Percentiles rank a stretch among this genome's conserved stretches.
Conservation (phyloP, 2,329 filamentous ascomycete species). For the Orbilia brochopaga region DNA sequence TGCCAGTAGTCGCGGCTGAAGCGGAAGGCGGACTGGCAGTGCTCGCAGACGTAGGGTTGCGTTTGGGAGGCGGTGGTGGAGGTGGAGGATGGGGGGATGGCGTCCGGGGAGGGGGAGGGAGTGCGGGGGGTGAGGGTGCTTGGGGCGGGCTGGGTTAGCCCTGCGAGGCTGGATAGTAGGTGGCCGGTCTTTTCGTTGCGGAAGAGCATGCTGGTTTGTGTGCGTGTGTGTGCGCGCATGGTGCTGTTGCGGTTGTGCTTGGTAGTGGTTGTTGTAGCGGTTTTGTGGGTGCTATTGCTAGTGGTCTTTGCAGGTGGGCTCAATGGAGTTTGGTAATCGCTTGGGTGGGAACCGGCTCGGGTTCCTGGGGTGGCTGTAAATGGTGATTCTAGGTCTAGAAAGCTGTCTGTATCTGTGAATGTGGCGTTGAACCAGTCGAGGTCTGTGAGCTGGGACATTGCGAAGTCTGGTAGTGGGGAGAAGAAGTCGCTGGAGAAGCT, state of each 20-base stretch:
- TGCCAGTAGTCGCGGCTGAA: slow-evolving; percentile 51
- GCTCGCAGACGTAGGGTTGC: slow-evolving; percentile 42
- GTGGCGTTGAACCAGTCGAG: slow-evolving; percentile 25
- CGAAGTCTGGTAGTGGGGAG: slow-evolving; percentile 13
- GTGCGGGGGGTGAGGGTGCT: slow-evolving; percentile 10
- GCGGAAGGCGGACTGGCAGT: slow-evolving; percentile 40
- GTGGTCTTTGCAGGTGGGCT: slow-evolving; percentile 32
- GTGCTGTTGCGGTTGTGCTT: slow-evolving; percentile 13
- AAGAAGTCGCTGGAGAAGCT: slow-evolving; percentile 28
- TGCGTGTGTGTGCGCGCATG: slow-evolving; percentile 16
- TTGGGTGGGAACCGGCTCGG: slow-evolving; percentile 13
- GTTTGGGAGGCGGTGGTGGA: slow-evolving; percentile 13
- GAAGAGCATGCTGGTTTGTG: slow-evolving; percentile 29
- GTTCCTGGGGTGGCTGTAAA: slow-evolving; percentile 27
- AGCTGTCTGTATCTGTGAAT: slow-evolving; percentile 21
- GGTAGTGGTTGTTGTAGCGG: slow-evolving; percentile 5
- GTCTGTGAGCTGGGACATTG: slow-evolving; percentile 21
- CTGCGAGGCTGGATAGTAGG: slow-evolving; percentile 18
- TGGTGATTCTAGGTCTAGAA: slow-evolving; percentile 35
- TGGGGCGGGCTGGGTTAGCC: slow-evolving; percentile 10
- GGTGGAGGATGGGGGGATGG: slow-evolving; percentile 16
- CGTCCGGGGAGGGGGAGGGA: slow-evolving; percentile 26
- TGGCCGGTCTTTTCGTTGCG: too few species aligned
- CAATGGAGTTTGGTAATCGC: slow-evolving; percentile 12
- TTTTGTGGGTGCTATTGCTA: not conserved